These are phyloP conservation scores for Leccinum uliginosum DNA, from an alignment of 768 basidiomycete genomes.

Conservation along the genomic window DNA sequence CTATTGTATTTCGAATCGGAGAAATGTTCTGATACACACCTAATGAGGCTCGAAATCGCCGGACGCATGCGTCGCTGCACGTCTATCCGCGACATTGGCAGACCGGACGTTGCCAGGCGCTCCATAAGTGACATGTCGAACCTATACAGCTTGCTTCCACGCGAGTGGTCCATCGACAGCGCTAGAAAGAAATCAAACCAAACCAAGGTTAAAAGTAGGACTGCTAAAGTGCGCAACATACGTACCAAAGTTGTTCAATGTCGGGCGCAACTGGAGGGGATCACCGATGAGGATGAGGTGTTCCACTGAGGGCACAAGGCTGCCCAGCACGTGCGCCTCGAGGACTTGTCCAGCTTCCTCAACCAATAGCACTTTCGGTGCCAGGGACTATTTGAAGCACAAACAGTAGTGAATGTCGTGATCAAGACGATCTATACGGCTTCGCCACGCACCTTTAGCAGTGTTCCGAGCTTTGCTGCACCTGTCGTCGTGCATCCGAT, in stretches of 20 bases:
- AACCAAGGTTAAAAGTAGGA: neutral
- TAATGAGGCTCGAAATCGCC: conserved; percentile 50
- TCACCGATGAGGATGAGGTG: conserved; percentile 82
- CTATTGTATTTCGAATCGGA: neutral
- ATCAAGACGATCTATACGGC: neutral
- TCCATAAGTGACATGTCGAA: conserved; percentile 80
- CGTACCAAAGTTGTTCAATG: conserved; percentile 55
- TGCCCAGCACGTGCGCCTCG: conserved; percentile 69
- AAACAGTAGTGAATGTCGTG: neutral
- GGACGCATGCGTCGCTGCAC: conserved; percentile 78
- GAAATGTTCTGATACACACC: conserved; percentile 1
- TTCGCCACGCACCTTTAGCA: conserved; percentile 45
- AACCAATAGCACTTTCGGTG: conserved; percentile 60
- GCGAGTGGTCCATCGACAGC: conserved; percentile 63
- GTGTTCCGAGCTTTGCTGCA: conserved; percentile 62
- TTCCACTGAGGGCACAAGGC: conserved; percentile 59
- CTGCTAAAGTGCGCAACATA: neutral
- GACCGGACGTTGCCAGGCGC: conserved; percentile 50
- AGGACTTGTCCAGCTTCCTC: conserved; percentile 84
- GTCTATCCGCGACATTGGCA: conserved; percentile 66
- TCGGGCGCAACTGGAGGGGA: conserved; percentile 71
- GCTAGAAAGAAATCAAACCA: conserved; percentile 32
- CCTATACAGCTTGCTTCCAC: conserved; percentile 50
- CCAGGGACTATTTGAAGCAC: conserved; percentile 40
- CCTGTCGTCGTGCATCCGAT: conserved; percentile 79